Evolutionary conservation across 1,284 basidiomycete species (phyloP).

Genomic region (Cutaneotrichosporon arboriforme): DNA sequence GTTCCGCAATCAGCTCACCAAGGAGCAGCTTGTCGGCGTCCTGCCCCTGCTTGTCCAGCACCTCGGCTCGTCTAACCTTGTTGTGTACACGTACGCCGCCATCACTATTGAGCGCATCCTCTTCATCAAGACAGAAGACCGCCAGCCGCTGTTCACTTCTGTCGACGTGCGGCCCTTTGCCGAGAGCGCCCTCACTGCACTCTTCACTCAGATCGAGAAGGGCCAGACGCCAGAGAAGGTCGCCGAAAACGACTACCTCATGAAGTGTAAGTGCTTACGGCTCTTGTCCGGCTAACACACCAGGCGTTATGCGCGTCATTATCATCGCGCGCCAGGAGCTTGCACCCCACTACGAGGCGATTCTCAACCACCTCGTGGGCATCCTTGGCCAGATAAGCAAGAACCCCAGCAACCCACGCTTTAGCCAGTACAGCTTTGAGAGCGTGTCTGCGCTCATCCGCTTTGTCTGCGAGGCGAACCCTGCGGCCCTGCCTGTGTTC

Average conservation of each 20-base stretch:
- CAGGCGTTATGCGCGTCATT: constrained; percentile 89
- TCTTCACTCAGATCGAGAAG: constrained; percentile 75
- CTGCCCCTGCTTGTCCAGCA: constrained; percentile 83
- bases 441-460: constrained; percentile 85
- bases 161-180: constrained; percentile 81
- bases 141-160: constrained; percentile 71
- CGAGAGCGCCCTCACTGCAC: constrained; percentile 65
- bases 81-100: constrained; percentile 60
- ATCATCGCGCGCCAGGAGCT: constrained; percentile 78
- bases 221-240: constrained; percentile 87
- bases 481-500: constrained; percentile 64
- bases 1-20: constrained; percentile 95
- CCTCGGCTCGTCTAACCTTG: constrained; percentile 73
- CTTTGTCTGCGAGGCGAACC: constrained; percentile 70
- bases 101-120: constrained; percentile 78
- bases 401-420: constrained; percentile 95
- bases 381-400: constrained; percentile 84
- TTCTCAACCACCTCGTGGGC: constrained; percentile 67
- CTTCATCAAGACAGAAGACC: constrained; percentile 69
- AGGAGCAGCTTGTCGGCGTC: constrained; percentile 86
- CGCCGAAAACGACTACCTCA: constrained; percentile 95
- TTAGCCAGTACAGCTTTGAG: constrained; percentile 97
- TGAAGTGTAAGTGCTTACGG: constrained; percentile 69
- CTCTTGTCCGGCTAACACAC: constrained; percentile 4
- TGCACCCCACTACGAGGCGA: constrained; percentile 61